Base-by-base conservation (phyloP, 106 monocot species). In the Dendrobium chrysotoxum region DNA sequence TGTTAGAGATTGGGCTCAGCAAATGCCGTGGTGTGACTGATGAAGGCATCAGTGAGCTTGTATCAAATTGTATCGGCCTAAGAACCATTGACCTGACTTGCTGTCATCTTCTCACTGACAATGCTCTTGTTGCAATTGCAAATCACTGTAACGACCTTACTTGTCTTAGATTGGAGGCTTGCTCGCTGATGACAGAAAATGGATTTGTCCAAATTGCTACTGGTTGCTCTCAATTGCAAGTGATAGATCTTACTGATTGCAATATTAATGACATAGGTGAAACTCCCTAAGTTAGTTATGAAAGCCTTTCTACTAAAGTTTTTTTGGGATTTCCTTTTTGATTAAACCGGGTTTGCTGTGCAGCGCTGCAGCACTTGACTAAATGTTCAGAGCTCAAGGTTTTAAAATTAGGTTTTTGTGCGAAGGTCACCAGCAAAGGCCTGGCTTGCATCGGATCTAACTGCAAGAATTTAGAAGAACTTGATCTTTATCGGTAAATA, bases 181-280 rank as follows among this genome's bases (percentile, higher is more conserved):
- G 96, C 75, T 50, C 75, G 46, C 81, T 87, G 30, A 87, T 96
- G 28, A 86, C 88, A n/a, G 88, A 88, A 16, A 90, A 90, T 70
- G 96, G 96, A 28, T 83, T 96, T n/a, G 85, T 79, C 20, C 55
- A 41, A 41, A 88, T 96, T 72, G 83, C 81, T 4, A 75, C 79
- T 45, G 66, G 6, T 71, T 96, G 93, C 67, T 15, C 80, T 39
- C 7, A 77, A 80, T 84, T 96, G 17, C 73, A 89, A 57, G 92
- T 93, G 79, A 79, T 96, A 17, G 96, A 96, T 87, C 96, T 96
- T 61, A 96, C 96, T 16, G 96, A 93, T 75, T 96, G 93, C 72
- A 64, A 72, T 67, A 68, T 96, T 11, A 82, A 77, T 79, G 92
- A 96, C 79, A 42, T 78, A 71, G 93, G 96, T 93, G 80, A 75